phyloP scores from a whole-genome alignment of 257 asterid species.

The Ilex aquifolium region DNA sequence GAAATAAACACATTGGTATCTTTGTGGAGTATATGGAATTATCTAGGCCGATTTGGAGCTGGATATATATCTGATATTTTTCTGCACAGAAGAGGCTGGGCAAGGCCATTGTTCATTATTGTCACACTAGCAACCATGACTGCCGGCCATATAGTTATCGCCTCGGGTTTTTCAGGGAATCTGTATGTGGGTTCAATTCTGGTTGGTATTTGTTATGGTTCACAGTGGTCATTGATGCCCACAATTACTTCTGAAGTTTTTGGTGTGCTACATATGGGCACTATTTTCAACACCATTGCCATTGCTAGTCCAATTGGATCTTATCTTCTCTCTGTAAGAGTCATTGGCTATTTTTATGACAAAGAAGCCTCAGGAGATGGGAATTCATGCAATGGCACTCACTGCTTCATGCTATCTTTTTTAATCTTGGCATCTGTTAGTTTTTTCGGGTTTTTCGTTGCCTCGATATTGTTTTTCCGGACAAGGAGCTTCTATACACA shows the following conservation, averaged over 20 bases:
- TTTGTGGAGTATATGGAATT: constrained; percentile 95
- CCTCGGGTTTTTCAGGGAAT: constrained; percentile 67
- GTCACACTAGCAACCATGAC: constrained; percentile 70
- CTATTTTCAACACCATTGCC: constrained; percentile 81
- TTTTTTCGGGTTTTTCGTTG: constrained; percentile 51
- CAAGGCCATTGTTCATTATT: constrained; percentile 69
- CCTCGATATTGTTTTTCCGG: constrained; percentile 48
- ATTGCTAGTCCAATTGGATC: constrained; percentile 93
- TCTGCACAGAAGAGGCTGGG: constrained; percentile 55
- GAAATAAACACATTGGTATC: constrained; percentile 79
- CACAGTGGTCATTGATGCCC: constrained; percentile 98
- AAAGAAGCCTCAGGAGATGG: constrained; percentile 36
- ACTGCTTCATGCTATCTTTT: constrained; percentile 81
- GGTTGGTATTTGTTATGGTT: constrained; percentile 80
- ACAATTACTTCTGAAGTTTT: constrained; percentile 79
- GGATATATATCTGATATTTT: constrained; percentile 67
- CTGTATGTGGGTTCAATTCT: constrained; percentile 66
- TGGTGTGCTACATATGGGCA: constrained; percentile 80
- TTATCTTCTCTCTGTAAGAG: constrained; percentile 69
- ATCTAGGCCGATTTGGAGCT: constrained; percentile 84
- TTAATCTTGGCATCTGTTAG: constrained; percentile 63
- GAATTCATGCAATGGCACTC: constrained; percentile 58
- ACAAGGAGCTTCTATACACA: constrained; percentile 48
- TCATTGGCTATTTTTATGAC: constrained; percentile 79
- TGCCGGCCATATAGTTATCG: constrained; percentile 64